These are phyloP conservation scores for Cardiospermum halicacabum DNA, from an alignment of 345 rosid genomes.

Conservation along the genomic window DNA sequence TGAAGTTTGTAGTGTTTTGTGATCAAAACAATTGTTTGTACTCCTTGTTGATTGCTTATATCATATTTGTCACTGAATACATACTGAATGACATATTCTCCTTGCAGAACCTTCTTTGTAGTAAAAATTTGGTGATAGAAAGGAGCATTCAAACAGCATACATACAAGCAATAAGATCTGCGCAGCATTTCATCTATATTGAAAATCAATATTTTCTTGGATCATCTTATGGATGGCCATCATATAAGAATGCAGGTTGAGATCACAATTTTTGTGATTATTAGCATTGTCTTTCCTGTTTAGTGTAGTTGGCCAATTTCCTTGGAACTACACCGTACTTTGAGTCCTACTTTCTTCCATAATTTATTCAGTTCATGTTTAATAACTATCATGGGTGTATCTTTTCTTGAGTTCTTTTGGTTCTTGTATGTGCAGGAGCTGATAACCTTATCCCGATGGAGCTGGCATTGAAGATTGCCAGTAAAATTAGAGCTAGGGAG, in stretches of 20 bases:
- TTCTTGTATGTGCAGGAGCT: conserved; percentile 58
- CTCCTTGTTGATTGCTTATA: neutral
- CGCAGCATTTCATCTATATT: conserved; percentile 88
- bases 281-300: neutral
- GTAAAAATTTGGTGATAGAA: conserved; percentile 72
- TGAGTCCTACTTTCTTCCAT: neutral
- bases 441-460: conserved; percentile 97
- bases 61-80: conserved; percentile 4
- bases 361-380: neutral
- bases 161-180: conserved; percentile 95
- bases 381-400: neutral
- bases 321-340: neutral
- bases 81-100: conserved; percentile 5
- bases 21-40: neutral
- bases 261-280: conserved; percentile 5
- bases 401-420: neutral
- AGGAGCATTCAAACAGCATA: conserved; percentile 95
- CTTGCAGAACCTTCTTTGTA: conserved; percentile 66
- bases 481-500: conserved; percentile 82
- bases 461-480: conserved; percentile 84
- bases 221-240: conserved; percentile 96
- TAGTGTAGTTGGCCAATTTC: neutral
- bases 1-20: neutral
- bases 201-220: conserved; percentile 99
- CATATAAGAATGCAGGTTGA: conserved; percentile 77